Conservation (phyloP, 2,329 filamentous ascomycete species). For the Grosmannia clavigera region DNA sequence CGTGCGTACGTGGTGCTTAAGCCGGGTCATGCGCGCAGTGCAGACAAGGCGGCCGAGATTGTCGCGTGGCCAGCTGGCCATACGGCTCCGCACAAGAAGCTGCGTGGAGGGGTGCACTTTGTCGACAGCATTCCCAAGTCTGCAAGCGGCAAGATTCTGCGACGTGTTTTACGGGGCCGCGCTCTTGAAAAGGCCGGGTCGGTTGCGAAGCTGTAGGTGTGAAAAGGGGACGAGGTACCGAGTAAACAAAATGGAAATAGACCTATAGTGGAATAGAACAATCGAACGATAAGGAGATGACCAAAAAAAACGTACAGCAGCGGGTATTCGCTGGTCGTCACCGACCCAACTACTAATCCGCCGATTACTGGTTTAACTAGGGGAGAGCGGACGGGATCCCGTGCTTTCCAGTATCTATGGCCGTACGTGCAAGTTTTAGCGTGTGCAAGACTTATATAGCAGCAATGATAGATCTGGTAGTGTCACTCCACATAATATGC, state of each 20-base stretch:
- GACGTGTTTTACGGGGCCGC: conserved; percentile 28
- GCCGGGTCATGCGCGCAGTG: conserved; percentile 19
- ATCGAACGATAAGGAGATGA: background rate
- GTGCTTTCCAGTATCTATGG: too few relatives aligned
- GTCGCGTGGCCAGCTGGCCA: conserved; percentile 23
- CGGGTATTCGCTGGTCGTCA: background rate
- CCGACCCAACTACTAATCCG: too few relatives aligned
- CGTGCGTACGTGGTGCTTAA: conserved; percentile 49
- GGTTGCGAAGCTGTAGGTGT: conserved; percentile 21
- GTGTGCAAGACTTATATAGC: too few relatives aligned
- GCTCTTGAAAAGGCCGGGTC: conserved; percentile 26
- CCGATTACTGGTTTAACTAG: too few relatives aligned
- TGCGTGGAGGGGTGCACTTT: conserved; percentile 60
- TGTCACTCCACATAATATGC: too few relatives aligned
- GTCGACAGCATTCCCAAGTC: conserved; percentile 61
- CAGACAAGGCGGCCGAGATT: conserved; percentile 26
- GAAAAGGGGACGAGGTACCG: too few relatives aligned
- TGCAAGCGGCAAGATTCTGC: conserved; percentile 37
- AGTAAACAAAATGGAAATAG: too few relatives aligned
- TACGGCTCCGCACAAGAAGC: conserved; percentile 44
- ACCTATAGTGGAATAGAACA: too few relatives aligned
- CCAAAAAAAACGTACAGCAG: background rate
- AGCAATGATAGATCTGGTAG: too few relatives aligned
- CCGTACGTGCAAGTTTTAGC: too few relatives aligned
- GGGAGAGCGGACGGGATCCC: too few relatives aligned